Base-by-base conservation (phyloP, 768 basidiomycete genomes). In the Dacryopinax spathularia region DNA sequence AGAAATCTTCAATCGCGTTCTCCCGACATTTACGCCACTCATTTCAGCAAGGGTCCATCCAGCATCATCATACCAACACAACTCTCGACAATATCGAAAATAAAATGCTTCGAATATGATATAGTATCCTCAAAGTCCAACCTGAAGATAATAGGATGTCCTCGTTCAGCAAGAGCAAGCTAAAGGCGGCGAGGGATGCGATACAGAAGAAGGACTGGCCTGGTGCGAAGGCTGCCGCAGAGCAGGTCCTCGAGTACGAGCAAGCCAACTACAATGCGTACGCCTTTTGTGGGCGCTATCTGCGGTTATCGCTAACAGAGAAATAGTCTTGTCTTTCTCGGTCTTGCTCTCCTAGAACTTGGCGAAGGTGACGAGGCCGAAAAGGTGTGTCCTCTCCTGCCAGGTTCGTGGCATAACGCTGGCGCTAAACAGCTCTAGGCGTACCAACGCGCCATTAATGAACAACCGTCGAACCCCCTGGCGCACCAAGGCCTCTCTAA, bases 231-330 rank as follows among this genome's bases (percentile, higher is more conserved):
- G 81, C 85, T 66, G 81, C 84, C n/a, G 83, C 86, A 7, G 72
- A 76, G 41, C 80, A 84, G 66, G 84, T 85, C 9, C 75, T 91
- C 18, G 84, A 85, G 35, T 84, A 83, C 66, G 93, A 96, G 63
- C 80, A 86, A 1, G 81, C 83, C 41, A 92, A 91, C 70, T 95
- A 95, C 71, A 85, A 88, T 70, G 93, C 89, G 91, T 94, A 72
- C 70, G 87, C 80, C n/a, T n/a, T 35, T 18, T 60, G 25, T 56
- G 35, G 33, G 43, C 48, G 31, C 41, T n/a, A 41, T n/a, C 35
- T 43, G 31, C 33, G 44, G 35, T n/a, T 60, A 9, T 43, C 15
- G 25, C 3, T 35, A 1, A 22, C 34, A 35, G 29, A 69, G 48
- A 34, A 18, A 33, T 72, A 97, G 94, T 3, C 82, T 88, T 71